Evolutionary conservation across 768 basidiomycete species (phyloP).

Genomic region (Amanita jacksonii): DNA sequence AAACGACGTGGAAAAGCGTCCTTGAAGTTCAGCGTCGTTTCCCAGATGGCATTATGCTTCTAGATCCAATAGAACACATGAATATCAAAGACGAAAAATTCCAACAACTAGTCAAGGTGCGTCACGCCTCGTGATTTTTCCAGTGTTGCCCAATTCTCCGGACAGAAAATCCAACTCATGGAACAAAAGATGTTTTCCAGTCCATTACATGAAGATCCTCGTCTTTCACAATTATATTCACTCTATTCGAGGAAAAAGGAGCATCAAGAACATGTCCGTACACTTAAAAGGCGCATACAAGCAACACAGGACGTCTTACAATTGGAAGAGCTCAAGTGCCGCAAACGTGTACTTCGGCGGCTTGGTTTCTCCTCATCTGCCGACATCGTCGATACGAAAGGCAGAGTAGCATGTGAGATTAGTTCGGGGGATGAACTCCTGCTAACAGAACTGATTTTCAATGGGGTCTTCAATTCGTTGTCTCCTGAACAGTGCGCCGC

Average conservation of each 20-base stretch:
- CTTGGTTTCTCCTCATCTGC: conserved; percentile 81
- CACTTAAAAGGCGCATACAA: conserved; percentile 78
- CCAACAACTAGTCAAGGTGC: conserved; percentile 66
- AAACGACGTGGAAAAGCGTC: conserved; percentile 85
- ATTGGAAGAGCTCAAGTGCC: conserved; percentile 90
- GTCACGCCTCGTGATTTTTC: neutral
- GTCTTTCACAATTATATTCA: conserved; percentile 74
- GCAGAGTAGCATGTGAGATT: conserved; percentile 97
- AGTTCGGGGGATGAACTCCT: conserved; percentile 94
- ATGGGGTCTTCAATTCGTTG: conserved; percentile 88
- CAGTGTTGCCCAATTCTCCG: neutral
- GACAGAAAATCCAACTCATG: conserved; percentile 84
- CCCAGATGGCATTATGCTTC: conserved; percentile 73
- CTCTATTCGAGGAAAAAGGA: conserved; percentile 71
- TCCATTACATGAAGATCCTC: conserved; percentile 68
- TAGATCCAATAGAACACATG: conserved; percentile 94
- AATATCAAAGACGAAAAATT: conserved; percentile 94
- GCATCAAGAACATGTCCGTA: conserved; percentile 57
- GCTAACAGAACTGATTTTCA: conserved; percentile 94
- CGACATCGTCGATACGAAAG: conserved; percentile 97
- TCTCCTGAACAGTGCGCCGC: conserved; percentile 89
- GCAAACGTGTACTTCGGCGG: conserved; percentile 89
- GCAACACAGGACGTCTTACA: conserved; percentile 90
- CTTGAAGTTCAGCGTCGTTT: conserved; percentile 87
- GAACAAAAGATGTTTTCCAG: conserved; percentile 79